phyloP scores from a whole-genome alignment of 192 early-diverging fungal species.

The Umbelopsis ramanniana region DNA sequence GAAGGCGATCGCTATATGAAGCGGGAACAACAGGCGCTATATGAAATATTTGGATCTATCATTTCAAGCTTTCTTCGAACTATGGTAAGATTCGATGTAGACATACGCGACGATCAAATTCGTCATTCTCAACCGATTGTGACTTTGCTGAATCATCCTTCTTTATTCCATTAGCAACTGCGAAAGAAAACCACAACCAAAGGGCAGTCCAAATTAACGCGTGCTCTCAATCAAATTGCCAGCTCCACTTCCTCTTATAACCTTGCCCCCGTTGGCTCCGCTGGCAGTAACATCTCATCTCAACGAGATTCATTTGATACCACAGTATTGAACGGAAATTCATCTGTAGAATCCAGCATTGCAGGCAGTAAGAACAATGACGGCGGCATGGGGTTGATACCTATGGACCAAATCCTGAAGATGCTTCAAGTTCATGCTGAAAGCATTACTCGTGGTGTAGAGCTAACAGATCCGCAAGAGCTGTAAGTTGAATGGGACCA shows the following conservation, averaged over 20 bases:
- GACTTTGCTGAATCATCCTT: not conserved
- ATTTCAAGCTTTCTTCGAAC: slow-evolving; percentile 54
- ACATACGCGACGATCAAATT: too few species aligned
- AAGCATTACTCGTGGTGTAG: slow-evolving; percentile 77
- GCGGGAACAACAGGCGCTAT: slow-evolving; percentile 73
- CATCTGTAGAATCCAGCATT: not conserved
- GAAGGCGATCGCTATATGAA: slow-evolving; percentile 87
- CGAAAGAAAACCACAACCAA: slow-evolving; percentile 37
- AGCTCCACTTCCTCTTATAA: slow-evolving; percentile 21
- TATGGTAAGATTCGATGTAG: slow-evolving; percentile 27
- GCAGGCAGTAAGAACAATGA: slow-evolving; percentile 1
- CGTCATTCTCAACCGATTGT: too few species aligned
- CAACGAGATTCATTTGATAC: slow-evolving; percentile 19
- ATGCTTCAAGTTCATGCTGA: slow-evolving; percentile 77
- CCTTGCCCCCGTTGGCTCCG: not conserved
- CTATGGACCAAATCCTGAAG: slow-evolving; percentile 50
- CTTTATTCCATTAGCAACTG: slow-evolving; percentile 36
- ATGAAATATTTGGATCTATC: slow-evolving; percentile 63
- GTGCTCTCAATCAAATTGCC: slow-evolving; percentile 43
- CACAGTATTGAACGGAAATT: not conserved
- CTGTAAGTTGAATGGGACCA: slow-evolving; percentile 45
- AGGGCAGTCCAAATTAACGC: slow-evolving; percentile 37
- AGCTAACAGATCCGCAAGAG: slow-evolving; percentile 69
- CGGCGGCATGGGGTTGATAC: slow-evolving; percentile 40
- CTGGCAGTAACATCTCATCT: not conserved